Conservation (phyloP, 164 flowering plant species). For the Hamamelis virginiana region DNA sequence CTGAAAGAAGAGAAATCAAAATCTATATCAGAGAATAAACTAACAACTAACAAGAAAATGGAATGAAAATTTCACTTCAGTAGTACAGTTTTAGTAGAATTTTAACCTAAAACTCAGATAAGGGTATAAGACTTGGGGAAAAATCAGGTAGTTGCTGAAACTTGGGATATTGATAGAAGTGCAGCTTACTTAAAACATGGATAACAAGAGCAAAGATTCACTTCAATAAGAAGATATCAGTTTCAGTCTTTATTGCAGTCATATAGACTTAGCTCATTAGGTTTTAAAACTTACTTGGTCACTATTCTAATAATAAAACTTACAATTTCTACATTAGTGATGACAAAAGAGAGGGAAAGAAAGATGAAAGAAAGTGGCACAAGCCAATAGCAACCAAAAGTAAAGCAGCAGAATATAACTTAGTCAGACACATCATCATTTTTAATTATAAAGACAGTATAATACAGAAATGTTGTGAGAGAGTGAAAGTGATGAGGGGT, state of each 20-base stretch:
- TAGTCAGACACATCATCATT: no score
- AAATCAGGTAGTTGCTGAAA: background rate
- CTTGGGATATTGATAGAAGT: background rate
- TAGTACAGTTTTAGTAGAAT: background rate
- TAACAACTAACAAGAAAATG: background rate
- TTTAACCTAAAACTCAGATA: background rate
- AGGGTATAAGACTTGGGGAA: background rate
- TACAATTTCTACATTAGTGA: no score
- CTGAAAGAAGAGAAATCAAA: conserved; percentile 35
- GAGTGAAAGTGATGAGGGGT: no score
- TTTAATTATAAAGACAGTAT: no score
- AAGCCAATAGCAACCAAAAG: no score
- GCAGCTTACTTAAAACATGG: no score
- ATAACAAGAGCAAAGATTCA: background rate
- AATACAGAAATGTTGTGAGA: no score
- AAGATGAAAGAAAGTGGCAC: no score
- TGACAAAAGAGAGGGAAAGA: no score
- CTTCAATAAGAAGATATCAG: background rate
- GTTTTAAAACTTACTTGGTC: no score
- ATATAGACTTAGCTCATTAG: background rate
- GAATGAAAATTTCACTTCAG: background rate
- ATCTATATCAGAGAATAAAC: conserved; percentile 10
- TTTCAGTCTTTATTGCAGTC: background rate
- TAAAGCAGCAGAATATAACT: no score
- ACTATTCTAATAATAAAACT: no score